Conservation (phyloP, 2,329 filamentous ascomycete species). For the Monosporascus sp. region DNA sequence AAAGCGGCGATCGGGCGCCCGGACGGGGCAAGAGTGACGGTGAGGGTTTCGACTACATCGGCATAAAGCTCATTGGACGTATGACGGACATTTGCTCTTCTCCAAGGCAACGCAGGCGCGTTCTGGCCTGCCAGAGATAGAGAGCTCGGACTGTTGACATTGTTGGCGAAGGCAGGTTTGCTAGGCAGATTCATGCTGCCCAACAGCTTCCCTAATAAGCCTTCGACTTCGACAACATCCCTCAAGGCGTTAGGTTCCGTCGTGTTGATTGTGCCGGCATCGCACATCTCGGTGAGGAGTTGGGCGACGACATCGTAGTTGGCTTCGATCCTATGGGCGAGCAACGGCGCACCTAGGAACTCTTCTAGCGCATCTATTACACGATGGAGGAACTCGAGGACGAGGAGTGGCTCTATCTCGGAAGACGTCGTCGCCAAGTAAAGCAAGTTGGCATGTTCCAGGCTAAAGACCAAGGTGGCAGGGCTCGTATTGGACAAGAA, state of each 20-base stretch:
- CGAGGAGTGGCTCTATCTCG: conserved; percentile 83
- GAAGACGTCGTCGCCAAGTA: conserved; percentile 79
- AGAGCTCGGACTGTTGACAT: conserved; percentile 33
- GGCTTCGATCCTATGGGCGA: conserved; percentile 79
- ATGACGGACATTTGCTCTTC: conserved; percentile 85
- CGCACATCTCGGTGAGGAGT: conserved; percentile 91
- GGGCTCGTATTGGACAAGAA: conserved; percentile 79
- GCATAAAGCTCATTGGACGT: conserved; percentile 97
- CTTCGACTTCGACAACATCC: conserved; percentile 88
- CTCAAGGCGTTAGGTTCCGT: conserved; percentile 90
- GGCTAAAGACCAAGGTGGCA: conserved; percentile 81
- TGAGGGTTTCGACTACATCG: conserved; percentile 85
- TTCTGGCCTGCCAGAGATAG: conserved; percentile 40
- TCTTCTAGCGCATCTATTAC: conserved; percentile 90
- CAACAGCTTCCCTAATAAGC: conserved; percentile 81
- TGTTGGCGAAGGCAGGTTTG: conserved; percentile 37
- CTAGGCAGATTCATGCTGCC: conserved; percentile 78
- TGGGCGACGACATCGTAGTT: conserved; percentile 94
- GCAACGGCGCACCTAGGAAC: conserved; percentile 81
- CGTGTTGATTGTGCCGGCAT: conserved; percentile 81
- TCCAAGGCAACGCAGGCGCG: conserved; percentile 70
- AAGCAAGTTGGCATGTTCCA: conserved; percentile 80
- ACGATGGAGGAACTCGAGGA: conserved; percentile 91
- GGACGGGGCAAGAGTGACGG: conserved; percentile 84
- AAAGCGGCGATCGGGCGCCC: conserved; percentile 82